A percentile compares a stretch with the other conserved stretches of the same genome.
Evolutionary conservation across 83 land plant species (phyloP).

Genomic region (Picea abies): DNA sequence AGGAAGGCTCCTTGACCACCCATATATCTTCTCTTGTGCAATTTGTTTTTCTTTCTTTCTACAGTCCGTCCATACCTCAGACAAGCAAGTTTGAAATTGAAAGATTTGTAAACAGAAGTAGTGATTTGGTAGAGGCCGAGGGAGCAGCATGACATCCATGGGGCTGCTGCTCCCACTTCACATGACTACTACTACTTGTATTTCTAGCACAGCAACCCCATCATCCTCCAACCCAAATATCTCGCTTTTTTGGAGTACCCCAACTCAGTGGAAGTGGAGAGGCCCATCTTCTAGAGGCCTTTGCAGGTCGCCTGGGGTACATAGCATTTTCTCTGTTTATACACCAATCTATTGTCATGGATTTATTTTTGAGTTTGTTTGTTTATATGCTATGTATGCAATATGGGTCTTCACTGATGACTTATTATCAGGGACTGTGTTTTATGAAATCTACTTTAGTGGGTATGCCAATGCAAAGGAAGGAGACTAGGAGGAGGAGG

Average conservation of each 20-base stretch:
- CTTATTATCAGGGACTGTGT: slow-evolving; percentile 58
- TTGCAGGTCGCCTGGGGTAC: neutral
- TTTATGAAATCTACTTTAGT: slow-evolving; percentile 59
- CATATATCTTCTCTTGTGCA: too few relatives aligned
- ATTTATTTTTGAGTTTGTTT: neutral
- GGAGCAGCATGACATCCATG: slow-evolving; percentile 19
- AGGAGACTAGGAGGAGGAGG: slow-evolving; percentile 8
- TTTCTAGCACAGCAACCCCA: slow-evolving; percentile 8
- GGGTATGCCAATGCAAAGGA: slow-evolving; percentile 33
- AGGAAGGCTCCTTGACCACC: too few relatives aligned
- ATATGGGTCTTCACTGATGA: slow-evolving; percentile 59
- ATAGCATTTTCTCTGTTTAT: neutral
- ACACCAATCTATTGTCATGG: neutral
- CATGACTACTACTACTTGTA: neutral
- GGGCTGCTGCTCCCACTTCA: slow-evolving; percentile 15
- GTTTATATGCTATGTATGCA: neutral
- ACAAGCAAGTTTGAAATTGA: too few relatives aligned
- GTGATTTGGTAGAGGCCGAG: neutral
- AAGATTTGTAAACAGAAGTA: too few relatives aligned
- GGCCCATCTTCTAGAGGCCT: neutral
- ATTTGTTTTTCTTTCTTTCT: too few relatives aligned
- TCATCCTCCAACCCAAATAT: neutral
- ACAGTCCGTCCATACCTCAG: too few relatives aligned
- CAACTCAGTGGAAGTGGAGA: neutral
- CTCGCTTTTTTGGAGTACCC: neutral